Evolutionary conservation across 148 eudicot genomes (phyloP), one percentile per base, ranked within the genome.

Genomic region (Cornus controversa): DNA sequence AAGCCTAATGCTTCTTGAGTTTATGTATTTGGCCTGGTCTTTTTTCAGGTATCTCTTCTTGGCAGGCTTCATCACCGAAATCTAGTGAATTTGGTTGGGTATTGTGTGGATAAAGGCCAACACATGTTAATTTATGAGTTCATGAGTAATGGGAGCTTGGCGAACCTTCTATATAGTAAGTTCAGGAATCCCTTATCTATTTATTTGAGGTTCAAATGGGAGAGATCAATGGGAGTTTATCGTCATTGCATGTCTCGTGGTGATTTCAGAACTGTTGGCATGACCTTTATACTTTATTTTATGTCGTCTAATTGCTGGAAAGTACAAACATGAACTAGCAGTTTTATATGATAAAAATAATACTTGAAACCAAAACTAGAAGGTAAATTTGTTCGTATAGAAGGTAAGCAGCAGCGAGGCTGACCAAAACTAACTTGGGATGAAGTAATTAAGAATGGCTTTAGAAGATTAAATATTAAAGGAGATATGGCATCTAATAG

Each of bases 121-220:
- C 91, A 65, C 84, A 92, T 96, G 95, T 83, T 96, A 79, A 76
- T 96, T 66, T 96, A 93, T 76, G 94, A 96, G 83, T 96, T 84
- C 88, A 96, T 96, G 99, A 92, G 95, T 83, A 91, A 92, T 74
- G 99, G 99, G 79, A 96, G 99, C 85, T 84, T 96, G 85, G 98
- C 90, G 8, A 96, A 86, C 73, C 81, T 88, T 82, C 75, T 96
- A 69, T 92, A 96, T 86, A 80, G 99, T 96, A 77, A 85, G 91
- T 87, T 72, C 1, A 18, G 1, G 58, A 57, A 20, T 28, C 74
- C 23, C 23, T 64, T 27, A 22, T 36, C 23, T 36, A 1, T 54
- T 71, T 54, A 20, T 10, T 58, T 63, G 60, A 14, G 50, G 24
- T 14, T 67, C 25, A 67, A 47, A 60, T 47, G 42, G 70, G 42